These are phyloP conservation scores for Aristolochia californica DNA, from an alignment of 164 flowering plant genomes.

Conservation along the genomic window DNA sequence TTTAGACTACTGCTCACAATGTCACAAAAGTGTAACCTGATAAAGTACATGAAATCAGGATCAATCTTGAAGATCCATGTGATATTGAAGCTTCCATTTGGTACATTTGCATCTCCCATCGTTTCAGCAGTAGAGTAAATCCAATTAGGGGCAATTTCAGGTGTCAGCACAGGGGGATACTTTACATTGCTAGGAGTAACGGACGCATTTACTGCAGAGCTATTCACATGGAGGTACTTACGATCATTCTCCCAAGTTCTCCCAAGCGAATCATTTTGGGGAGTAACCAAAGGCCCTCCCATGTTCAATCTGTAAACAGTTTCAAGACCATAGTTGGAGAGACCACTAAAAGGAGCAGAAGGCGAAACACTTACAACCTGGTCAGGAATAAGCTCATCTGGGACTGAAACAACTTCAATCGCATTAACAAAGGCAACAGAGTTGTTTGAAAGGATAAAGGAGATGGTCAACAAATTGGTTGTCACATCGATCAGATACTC, in stretches of 20 bases:
- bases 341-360: slow-evolving; percentile 14
- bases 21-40: slow-evolving; percentile 85
- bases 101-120: slow-evolving; percentile 54
- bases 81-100: slow-evolving; percentile 53
- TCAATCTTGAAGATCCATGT: slow-evolving; percentile 81
- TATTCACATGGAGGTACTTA: slow-evolving; percentile 23
- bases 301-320: slow-evolving; percentile 26
- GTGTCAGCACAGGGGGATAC: slow-evolving; percentile 28
- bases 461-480: slow-evolving; percentile 14
- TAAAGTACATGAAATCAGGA: slow-evolving; percentile 53
- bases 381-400: slow-evolving; percentile 24
- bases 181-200: slow-evolving; percentile 15
- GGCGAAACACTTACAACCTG: slow-evolving; percentile 12
- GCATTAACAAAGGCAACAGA: slow-evolving; percentile 26
- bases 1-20: slow-evolving; percentile 51
- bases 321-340: slow-evolving; percentile 19
- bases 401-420: slow-evolving; percentile 29
- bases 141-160: slow-evolving; percentile 69
- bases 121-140: slow-evolving; percentile 77
- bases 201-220: slow-evolving; percentile 15
- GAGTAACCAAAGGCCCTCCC: slow-evolving; percentile 30
- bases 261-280: slow-evolving; percentile 32
- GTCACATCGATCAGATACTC: slow-evolving; percentile 25
- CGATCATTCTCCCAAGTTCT: slow-evolving; percentile 28
- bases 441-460: slow-evolving; percentile 19